Percentiles rank a stretch among this genome's conserved stretches.
These are phyloP conservation scores for Phytophthora pluvialis DNA, from an alignment of 352 stramenopile species.

Conservation along the genomic window DNA sequence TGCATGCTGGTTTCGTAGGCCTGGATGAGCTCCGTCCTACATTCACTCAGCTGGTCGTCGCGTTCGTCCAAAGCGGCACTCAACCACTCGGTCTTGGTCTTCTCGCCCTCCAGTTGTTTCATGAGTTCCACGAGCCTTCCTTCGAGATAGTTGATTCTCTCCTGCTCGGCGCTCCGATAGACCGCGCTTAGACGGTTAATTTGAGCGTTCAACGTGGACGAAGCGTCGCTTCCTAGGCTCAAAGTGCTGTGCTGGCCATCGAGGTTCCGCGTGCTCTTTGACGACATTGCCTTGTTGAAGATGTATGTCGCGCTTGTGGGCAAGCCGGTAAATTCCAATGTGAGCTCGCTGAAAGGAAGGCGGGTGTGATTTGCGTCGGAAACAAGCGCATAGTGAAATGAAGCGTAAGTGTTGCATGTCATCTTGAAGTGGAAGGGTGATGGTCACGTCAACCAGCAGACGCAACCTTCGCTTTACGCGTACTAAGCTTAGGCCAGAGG, in stretches of 20 bases:
- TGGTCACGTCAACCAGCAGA: background rate
- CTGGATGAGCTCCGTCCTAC: constrained; percentile 12
- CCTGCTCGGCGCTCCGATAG: constrained; percentile 6
- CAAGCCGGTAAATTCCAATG: no score
- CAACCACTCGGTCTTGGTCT: constrained; percentile 7
- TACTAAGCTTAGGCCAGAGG: background rate
- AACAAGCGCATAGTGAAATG: background rate
- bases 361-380: no score
- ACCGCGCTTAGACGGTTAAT: background rate
- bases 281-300: background rate
- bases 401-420: background rate
- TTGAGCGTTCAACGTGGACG: background rate
- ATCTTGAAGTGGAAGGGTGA: background rate
- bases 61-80: constrained; percentile 10
- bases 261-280: background rate
- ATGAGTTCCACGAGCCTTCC: constrained; percentile 9
- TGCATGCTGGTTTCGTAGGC: constrained; percentile 18
- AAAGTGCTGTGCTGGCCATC: background rate
- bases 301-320: no score
- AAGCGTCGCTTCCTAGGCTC: background rate
- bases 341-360: no score
- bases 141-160: constrained; percentile 14
- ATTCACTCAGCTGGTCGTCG: constrained; percentile 5
- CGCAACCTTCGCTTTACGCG: background rate
- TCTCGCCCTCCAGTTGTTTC: constrained; percentile 6